Evolutionary conservation across 768 basidiomycete species (phyloP).

Genomic region (Amanita thiersii): DNA sequence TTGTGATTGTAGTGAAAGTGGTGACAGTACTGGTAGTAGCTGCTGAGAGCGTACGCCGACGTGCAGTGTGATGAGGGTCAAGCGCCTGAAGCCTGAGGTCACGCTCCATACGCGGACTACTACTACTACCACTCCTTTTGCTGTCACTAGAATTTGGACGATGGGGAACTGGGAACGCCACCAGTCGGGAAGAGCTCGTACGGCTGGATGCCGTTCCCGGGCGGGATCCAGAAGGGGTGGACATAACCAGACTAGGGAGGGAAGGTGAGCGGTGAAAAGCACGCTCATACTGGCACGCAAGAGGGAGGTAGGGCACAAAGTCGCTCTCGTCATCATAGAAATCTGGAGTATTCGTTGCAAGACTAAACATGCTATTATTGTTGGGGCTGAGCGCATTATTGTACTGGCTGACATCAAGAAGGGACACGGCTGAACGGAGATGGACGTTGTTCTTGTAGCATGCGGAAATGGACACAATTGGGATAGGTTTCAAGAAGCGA

Average conservation of each 20-base stretch:
- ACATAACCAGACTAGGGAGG: background rate
- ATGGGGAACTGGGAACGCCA: too few species aligned
- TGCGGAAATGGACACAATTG: slow-evolving; percentile 5
- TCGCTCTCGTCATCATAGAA: slow-evolving; percentile 9
- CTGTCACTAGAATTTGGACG: too few species aligned
- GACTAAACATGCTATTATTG: slow-evolving; percentile 8
- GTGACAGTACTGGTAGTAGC: background rate
- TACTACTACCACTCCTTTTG: too few species aligned
- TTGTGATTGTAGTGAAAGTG: background rate
- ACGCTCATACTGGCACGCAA: slow-evolving; percentile 18
- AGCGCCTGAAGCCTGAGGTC: too few species aligned
- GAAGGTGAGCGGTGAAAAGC: slow-evolving; percentile 4
- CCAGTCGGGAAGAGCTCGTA: too few species aligned
- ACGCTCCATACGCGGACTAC: too few species aligned
- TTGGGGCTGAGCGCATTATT: slow-evolving; percentile 8
- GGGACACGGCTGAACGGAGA: slow-evolving; percentile 7
- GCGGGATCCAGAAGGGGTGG: background rate
- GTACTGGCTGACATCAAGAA: slow-evolving; percentile 6
- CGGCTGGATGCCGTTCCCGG: background rate
- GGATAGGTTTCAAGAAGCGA: slow-evolving; percentile 1
- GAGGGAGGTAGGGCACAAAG: slow-evolving; percentile 16
- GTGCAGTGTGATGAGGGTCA: too few species aligned
- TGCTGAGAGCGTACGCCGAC: slow-evolving; percentile 4
- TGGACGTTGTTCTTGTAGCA: slow-evolving; percentile 6
- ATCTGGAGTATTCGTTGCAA: slow-evolving; percentile 9